Conservation (phyloP, 306 rosid genomes). For the Acacia crassicarpa region DNA sequence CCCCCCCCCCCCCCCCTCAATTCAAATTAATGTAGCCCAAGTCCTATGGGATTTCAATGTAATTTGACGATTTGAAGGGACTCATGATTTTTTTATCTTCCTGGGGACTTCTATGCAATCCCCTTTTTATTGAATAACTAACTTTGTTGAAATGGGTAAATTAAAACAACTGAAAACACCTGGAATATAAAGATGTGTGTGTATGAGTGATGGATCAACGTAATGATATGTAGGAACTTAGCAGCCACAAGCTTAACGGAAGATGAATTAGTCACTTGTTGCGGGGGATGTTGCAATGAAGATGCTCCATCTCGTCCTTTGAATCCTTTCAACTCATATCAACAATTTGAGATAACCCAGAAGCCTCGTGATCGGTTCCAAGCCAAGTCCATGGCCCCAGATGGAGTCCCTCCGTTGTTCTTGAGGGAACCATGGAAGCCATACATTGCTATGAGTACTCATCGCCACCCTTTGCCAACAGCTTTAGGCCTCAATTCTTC, state of each 20-base stretch:
- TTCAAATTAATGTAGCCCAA: no score
- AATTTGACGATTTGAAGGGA: no score
- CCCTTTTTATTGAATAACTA: no score
- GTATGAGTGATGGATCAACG: neutral
- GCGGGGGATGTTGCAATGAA: neutral
- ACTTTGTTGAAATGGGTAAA: no score
- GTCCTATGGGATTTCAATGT: no score
- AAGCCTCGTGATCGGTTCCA: slow-evolving; percentile 27
- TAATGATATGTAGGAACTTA: neutral
- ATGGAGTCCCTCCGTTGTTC: slow-evolving; percentile 38
- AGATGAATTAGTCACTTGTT: neutral
- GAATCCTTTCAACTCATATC: neutral
- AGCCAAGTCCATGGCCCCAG: slow-evolving; percentile 32
- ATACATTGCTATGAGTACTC: neutral
- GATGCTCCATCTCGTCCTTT: neutral
- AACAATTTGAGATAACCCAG: neutral
- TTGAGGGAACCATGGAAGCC: slow-evolving; percentile 35
- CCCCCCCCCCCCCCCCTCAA: no score
- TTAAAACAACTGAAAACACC: no score
- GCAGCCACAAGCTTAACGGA: neutral
- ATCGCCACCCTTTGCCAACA: slow-evolving; percentile 24
- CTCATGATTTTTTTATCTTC: no score
- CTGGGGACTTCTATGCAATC: no score
- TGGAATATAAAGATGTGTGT: no score
- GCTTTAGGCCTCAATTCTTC: slow-evolving; percentile 44